A percentile compares a stretch with the other conserved stretches of the same genome.
phyloP scores from a whole-genome alignment of 148 eudicot genomes.

The Dysphania ambrosioides region DNA sequence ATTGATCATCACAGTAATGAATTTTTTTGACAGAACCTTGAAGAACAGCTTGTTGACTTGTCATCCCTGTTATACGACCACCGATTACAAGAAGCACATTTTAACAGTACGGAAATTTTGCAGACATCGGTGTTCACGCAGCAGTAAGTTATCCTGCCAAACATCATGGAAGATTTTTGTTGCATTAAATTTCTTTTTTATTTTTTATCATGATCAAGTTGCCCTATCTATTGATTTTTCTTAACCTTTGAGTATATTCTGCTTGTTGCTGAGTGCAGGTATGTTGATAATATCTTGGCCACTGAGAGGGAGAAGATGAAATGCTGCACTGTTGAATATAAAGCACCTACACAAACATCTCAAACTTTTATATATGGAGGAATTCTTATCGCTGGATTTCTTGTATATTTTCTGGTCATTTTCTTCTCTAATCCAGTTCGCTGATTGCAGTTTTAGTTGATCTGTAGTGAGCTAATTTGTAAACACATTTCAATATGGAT shows the following conservation, averaged over 20 bases:
- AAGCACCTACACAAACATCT: conserved; percentile 67
- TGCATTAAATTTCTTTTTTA: neutral
- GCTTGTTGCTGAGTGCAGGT: conserved; percentile 42
- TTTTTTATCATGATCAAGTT: neutral
- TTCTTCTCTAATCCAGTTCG: too few species aligned
- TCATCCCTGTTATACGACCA: conserved; percentile 88
- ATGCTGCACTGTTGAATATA: conserved; percentile 79
- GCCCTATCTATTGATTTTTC: neutral
- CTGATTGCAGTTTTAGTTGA: too few species aligned
- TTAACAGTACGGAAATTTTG: too few species aligned
- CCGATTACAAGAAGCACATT: conserved; percentile 78
- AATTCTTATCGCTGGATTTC: conserved; percentile 81
- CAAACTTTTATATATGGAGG: conserved; percentile 97
- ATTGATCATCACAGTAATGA: neutral
- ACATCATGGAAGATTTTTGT: neutral
- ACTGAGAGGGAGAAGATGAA: conserved; percentile 87
- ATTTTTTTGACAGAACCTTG: conserved; percentile 54
- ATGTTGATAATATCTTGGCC: conserved; percentile 71
- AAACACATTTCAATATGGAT: conserved; percentile 1
- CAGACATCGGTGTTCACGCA: conserved; percentile 81
- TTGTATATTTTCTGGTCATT: conserved; percentile 87
- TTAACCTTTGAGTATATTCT: neutral
- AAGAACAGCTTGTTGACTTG: conserved; percentile 92
- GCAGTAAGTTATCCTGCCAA: conserved; percentile 52
- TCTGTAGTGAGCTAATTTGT: neutral